Percentiles rank a stretch among this genome's conserved stretches.
Evolutionary conservation across 345 rosid genomes (phyloP).

Genomic region (Clausena lansium): DNA sequence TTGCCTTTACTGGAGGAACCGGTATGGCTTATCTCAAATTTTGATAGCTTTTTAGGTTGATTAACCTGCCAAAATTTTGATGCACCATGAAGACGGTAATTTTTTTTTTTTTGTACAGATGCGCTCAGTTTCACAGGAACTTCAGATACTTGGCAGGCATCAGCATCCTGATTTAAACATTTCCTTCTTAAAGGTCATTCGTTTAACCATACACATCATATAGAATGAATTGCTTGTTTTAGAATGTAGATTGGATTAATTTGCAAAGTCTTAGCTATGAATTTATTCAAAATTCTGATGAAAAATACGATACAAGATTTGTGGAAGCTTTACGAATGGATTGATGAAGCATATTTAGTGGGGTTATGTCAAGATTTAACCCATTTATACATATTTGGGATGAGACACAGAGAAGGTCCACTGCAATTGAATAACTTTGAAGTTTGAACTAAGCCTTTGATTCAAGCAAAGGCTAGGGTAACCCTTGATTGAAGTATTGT

Average conservation of each 20-base stretch:
- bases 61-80: neutral
- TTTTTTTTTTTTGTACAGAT: conserved; percentile 44
- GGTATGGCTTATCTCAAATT: conserved; percentile 35
- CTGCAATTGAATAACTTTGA: too few species aligned
- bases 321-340: neutral
- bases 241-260: neutral
- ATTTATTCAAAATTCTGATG: neutral
- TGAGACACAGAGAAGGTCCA: too few species aligned
- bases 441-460: too few species aligned
- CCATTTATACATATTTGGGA: too few species aligned
- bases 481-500: neutral
- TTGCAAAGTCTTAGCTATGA: neutral
- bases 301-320: neutral
- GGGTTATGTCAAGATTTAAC: too few species aligned
- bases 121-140: conserved; percentile 73
- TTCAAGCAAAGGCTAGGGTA: too few species aligned
- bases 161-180: conserved; percentile 83
- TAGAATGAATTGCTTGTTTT: neutral
- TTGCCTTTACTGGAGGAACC: conserved; percentile 90
- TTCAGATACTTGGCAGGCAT: conserved; percentile 90
- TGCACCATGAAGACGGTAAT: neutral
- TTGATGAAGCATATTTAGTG: neutral
- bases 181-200: conserved; percentile 82
- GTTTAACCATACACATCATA: neutral
- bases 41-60: neutral